Evolutionary conservation across 2,329 filamentous ascomycete species (phyloP), one percentile per base, ranked within the genome.

Genomic region (Waltergamsia citrina): DNA sequence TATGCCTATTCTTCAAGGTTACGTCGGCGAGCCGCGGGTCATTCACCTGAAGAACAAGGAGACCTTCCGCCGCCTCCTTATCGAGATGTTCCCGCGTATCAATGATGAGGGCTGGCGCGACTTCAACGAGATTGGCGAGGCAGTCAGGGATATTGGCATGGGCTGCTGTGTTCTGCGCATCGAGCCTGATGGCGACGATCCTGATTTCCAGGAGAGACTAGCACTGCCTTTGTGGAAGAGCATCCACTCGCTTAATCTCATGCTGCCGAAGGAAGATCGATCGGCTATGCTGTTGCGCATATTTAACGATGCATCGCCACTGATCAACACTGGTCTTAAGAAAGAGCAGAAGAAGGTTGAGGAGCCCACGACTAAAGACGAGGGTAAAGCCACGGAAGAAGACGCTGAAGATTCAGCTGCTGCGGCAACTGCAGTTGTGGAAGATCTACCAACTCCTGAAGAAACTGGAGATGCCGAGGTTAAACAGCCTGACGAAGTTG

Each of bases 261-360:
- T 98, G 92, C 69, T 98, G 51, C 90, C 92, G 32, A 98, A 98
- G 65, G 92, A 98, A 56, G 92, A 98, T 44, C 77, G 92, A 12
- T 81, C 78, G 17, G 92, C 92, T 1, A 93, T 96, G 85, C 64
- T 96, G 46, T 67, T 96, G 42, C 73, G 92, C 16, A 69, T 98
- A 40, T 98, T 81, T 63, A 93, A 95, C 53, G 90, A 96, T 47
- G 81, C 81, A 19, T 81, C 84, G 0, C 85, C 85, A 4, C 69
- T 94, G 31, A 72, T 94, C 41, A 93, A 92, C 54, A 73, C 73
- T 45, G 67, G 65, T 12, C 57, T 73, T 27, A 63, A 71, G 48
- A 67, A 70, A 51, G 52, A 61, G 46, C 53, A 57, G 38, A 53
- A 60, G 3, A 59, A 60, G 45, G 50, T 56, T 37, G 53, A 60